Evolutionary conservation across 75 land plant species (phyloP), one percentile per base, ranked within the genome.

Genomic region (Chamaecyparis obtusa): DNA sequence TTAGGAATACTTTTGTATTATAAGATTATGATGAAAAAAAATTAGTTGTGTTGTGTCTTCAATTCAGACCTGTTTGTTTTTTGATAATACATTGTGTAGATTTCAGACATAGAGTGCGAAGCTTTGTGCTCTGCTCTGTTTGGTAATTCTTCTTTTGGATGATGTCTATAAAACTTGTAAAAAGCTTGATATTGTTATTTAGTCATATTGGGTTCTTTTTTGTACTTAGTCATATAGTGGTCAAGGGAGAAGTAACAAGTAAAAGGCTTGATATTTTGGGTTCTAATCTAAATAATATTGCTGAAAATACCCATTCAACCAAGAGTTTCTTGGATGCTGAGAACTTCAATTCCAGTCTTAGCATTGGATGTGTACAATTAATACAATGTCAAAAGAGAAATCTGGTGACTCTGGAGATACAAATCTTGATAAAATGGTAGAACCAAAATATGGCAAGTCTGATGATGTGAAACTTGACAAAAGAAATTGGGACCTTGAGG

Each of bases 401-500:
- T 71, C 21, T 56, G 84, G 48, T 74, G 85, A 84, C 41, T 89
- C 93, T 85, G 89, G 87, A 81, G 87, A 87, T 84, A 84, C 56
- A 44, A 92, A 88, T 84, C 86, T 5, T 79, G 95, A 97, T 88
- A 98, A 95, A 91, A 17, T 78, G 35, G 75, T 41, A 88, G 39
- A 74, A 67, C 37, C 84, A 33, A 35, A 37, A 35, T 56, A 15
- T 48, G 85, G 69, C 80, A 88, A 85, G n/a, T n/a, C n/a, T 39
- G 86, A 93, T 77, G 87, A 88, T 84, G 86, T 69, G 69, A 93
- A 88, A 84, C 86, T 13, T 79, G 96, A 97, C 87, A 98, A 94
- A 91, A 93, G 92, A 84, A 95, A 95, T 87, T 97, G 97, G 99
- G 99, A 99, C 1, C 88, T 95, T 76, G 95, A 95, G 86, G 89